Evolutionary conservation across 169 alveolate species (phyloP), one percentile per base, ranked within the genome.

Genomic region (Amoebophrya sp.): DNA sequence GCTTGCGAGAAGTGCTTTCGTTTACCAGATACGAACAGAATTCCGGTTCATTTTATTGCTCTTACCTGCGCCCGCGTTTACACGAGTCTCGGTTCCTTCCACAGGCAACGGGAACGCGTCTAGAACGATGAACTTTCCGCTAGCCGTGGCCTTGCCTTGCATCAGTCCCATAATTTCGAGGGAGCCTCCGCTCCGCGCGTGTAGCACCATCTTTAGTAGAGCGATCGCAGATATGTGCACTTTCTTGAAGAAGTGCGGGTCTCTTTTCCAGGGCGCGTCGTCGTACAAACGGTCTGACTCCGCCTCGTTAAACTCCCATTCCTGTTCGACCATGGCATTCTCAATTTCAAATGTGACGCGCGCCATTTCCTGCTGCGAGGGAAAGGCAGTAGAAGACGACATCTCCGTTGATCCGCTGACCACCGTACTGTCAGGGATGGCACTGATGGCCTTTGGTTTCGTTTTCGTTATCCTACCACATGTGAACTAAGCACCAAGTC

Each of bases 41-140:
- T n/a, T n/a, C n/a, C n/a, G n/a, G n/a, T n/a, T n/a, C n/a, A n/a
- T n/a, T n/a, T n/a, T n/a, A n/a, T n/a, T n/a, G n/a, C n/a, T n/a
- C n/a, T n/a, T 96, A 40, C 94, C 97, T 7, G 95, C 96, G 0
- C 96, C 96, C 33, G 97, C 97, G 91, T 94, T 94, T 39, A 96
- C 98, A 90, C 98, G 95, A 2, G 98, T 96, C 93, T 97, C 99
- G 25, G 98, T 96, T 77, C 98, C 99, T 91, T 96, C 98, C n/a
- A 96, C 99, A 0, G 98, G 98, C 40, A 97, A 92, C 0, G 97
- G 97, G 90, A 96, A 95, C 23, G 97, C 97, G 94, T 96, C 98
- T 92, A 96, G 91, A 88, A 97, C 96, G 83, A 96, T 95, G 92
- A 96, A 95, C 39, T 96, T 94, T 39, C 96, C 94, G 35, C 95